A percentile compares a stretch with the other conserved stretches of the same genome.
Evolutionary conservation across 805 yeast genomes (phyloP).

Genomic region (Debaryomyces maramus): DNA sequence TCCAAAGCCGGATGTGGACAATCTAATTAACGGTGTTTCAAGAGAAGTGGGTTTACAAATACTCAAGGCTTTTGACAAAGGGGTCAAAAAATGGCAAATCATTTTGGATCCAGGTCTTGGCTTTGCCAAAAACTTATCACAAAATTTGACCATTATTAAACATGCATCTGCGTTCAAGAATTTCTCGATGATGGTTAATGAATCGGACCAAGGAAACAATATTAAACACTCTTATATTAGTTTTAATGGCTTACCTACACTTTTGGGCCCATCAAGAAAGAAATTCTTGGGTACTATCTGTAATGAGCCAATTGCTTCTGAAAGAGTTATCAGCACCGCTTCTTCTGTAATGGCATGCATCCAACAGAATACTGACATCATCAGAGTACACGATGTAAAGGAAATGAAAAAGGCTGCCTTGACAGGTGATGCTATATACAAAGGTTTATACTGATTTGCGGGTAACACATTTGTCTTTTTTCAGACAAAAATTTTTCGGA

Average conservation of each 20-base stretch:
- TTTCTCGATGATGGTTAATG: conserved; percentile 37
- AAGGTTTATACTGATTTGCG: conserved; percentile 18
- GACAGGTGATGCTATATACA: conserved; percentile 75
- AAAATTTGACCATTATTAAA: conserved; percentile 66
- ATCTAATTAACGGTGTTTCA: conserved; percentile 57
- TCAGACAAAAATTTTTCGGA: background rate
- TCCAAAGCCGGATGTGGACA: conserved; percentile 19
- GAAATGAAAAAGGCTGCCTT: conserved; percentile 47
- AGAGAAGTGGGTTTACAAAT: conserved; percentile 64
- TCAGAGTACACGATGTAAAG: conserved; percentile 83
- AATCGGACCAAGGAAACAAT: conserved; percentile 9
- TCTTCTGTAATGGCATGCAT: conserved; percentile 74
- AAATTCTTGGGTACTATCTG: conserved; percentile 78
- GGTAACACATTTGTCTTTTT: conserved; percentile 4
- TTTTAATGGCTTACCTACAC: conserved; percentile 59
- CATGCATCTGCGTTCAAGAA: conserved; percentile 49
- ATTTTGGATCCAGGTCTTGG: conserved; percentile 95
- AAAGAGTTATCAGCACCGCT: conserved; percentile 75
- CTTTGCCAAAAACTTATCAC: conserved; percentile 79
- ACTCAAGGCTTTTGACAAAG: conserved; percentile 53
- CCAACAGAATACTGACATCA: conserved; percentile 72
- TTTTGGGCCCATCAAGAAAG: conserved; percentile 89
- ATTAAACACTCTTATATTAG: conserved; percentile 31
- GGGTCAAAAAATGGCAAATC: conserved; percentile 86
- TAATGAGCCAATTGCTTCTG: conserved; percentile 51